These are phyloP conservation scores for Suillus discolor DNA, from an alignment of 768 basidiomycete species.

Conservation along the genomic window DNA sequence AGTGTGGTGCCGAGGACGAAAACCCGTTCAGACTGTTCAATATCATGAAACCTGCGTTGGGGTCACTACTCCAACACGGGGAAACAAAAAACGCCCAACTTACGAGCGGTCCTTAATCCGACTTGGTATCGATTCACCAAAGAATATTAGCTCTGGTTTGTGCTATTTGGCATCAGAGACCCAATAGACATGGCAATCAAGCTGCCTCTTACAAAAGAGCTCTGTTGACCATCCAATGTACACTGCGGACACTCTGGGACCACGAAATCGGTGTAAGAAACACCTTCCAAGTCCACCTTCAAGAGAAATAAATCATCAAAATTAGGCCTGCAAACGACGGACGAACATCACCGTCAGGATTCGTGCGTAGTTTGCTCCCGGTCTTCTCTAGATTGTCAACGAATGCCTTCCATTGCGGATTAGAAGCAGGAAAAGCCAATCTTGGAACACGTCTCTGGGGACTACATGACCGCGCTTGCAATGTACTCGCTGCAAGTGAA, in stretches of 20 bases:
- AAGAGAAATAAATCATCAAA: not conserved
- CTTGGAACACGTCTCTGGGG: slow-evolving; percentile 71
- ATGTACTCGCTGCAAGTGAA: slow-evolving; percentile 61
- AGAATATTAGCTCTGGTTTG: slow-evolving; percentile 85
- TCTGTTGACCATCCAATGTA: slow-evolving; percentile 52
- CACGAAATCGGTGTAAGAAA: slow-evolving; percentile 74
- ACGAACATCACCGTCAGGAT: slow-evolving; percentile 91
- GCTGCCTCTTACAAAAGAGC: slow-evolving; percentile 53
- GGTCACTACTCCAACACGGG: not conserved
- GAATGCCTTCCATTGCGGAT: slow-evolving; percentile 79
- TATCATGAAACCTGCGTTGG: slow-evolving; percentile 50
- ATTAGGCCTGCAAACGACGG: not conserved
- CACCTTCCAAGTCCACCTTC: slow-evolving; percentile 80
- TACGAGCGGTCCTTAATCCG: slow-evolving; percentile 73
- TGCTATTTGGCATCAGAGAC: slow-evolving; percentile 41
- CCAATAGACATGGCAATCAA: slow-evolving; percentile 17
- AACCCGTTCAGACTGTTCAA: slow-evolving; percentile 66
- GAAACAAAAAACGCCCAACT: slow-evolving; percentile 25
- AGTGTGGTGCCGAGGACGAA: slow-evolving; percentile 89
- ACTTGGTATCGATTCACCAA: slow-evolving; percentile 83
- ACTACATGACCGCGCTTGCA: slow-evolving; percentile 76
- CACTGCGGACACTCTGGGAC: slow-evolving; percentile 81
- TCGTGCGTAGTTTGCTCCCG: slow-evolving; percentile 69
- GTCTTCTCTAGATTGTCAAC: slow-evolving; percentile 63
- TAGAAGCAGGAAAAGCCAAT: slow-evolving; percentile 66